These are phyloP conservation scores for Gnetum montanum DNA, from an alignment of 75 land plant genomes.

Conservation along the genomic window DNA sequence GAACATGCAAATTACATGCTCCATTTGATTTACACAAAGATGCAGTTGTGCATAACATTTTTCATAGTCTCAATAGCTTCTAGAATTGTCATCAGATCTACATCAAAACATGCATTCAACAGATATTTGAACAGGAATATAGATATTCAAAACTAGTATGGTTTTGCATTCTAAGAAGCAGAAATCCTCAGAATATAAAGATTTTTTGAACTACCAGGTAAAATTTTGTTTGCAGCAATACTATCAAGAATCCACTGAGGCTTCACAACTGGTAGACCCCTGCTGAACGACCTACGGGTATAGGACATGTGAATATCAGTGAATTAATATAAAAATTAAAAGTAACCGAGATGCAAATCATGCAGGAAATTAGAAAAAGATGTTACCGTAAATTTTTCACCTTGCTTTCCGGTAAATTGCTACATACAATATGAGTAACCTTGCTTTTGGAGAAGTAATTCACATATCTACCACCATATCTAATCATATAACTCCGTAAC, in stretches of 20 bases:
- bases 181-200: too few relatives aligned
- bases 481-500: constrained; percentile 69
- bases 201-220: constrained; percentile 61
- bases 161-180: too few relatives aligned
- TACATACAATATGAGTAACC: constrained; percentile 92
- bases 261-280: constrained; percentile 89
- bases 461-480: constrained; percentile 77
- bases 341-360: not conserved
- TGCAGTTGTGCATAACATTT: too few relatives aligned
- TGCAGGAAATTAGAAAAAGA: not conserved
- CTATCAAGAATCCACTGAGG: constrained; percentile 86
- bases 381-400: constrained; percentile 72
- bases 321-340: not conserved
- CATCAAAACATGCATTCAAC: too few relatives aligned
- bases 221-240: constrained; percentile 59
- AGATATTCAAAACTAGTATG: too few relatives aligned
- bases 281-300: constrained; percentile 66
- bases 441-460: constrained; percentile 79
- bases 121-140: too few relatives aligned
- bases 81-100: too few relatives aligned
- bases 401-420: constrained; percentile 92
- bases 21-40: too few relatives aligned
- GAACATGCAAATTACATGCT: too few relatives aligned
- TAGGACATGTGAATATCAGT: not conserved
- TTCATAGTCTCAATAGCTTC: too few relatives aligned